Percentiles rank a stretch among this genome's conserved stretches.
phyloP scores from a whole-genome alignment of 176 grass and related monocot species.

The Raddia guianensis region DNA sequence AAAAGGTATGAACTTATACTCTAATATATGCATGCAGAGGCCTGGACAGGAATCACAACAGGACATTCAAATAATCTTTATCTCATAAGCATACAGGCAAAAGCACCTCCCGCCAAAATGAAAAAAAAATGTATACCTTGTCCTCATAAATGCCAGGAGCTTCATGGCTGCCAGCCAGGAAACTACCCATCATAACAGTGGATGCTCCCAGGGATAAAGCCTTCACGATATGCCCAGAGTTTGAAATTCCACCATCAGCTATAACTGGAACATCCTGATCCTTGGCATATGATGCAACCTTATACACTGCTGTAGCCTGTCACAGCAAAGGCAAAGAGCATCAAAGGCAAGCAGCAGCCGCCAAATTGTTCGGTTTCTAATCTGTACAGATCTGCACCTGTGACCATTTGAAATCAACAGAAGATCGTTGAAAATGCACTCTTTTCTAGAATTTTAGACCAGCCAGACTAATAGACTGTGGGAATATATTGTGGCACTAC shows the following conservation, averaged over 20 bases:
- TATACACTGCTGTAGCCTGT: constrained; percentile 94
- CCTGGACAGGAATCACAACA: background rate
- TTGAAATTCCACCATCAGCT: constrained; percentile 96
- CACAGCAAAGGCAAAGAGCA: constrained; percentile 19
- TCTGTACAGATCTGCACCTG: background rate
- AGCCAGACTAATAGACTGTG: background rate
- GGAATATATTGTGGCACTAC: background rate
- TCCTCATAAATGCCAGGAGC: constrained; percentile 81
- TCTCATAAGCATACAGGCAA: constrained; percentile 16
- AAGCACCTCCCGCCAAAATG: background rate
- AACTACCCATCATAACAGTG: constrained; percentile 98
- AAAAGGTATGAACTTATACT: background rate
- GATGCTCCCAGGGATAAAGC: constrained; percentile 80
- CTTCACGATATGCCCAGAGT: constrained; percentile 96
- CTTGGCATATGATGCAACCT: constrained; percentile 92
- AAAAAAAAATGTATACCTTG: constrained; percentile 52
- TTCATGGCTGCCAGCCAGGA: constrained; percentile 91
- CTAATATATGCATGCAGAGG: background rate
- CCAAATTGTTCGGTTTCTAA: background rate
- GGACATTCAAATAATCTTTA: background rate
- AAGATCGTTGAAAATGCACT: background rate
- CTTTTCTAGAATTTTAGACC: background rate
- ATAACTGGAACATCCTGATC: constrained; percentile 86
- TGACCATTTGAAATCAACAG: background rate
- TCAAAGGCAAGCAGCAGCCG: constrained; percentile 4